phyloP scores from a whole-genome alignment of 1,284 basidiomycete genomes.

The Apiotrichum porosum region DNA sequence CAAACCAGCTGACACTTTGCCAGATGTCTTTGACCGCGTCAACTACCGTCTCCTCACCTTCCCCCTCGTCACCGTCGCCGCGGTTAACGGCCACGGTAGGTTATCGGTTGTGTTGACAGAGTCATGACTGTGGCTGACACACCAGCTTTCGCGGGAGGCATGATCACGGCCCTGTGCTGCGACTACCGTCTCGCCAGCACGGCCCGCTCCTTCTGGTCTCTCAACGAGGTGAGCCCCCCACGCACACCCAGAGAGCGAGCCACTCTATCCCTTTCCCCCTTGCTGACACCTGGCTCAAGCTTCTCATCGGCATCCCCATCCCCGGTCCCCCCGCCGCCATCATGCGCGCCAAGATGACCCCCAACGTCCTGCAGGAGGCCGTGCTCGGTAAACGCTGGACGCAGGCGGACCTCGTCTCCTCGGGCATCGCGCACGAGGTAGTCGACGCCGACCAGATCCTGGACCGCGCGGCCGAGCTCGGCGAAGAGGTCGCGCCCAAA shows the following conservation, averaged over 20 bases:
- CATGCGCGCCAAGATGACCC: constrained; percentile 62
- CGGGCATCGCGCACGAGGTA: constrained; percentile 67
- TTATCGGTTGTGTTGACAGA: not conserved
- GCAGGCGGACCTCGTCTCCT: constrained; percentile 62
- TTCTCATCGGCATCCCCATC: constrained; percentile 74
- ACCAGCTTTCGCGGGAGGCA: constrained; percentile 72
- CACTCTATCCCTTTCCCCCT: too few relatives aligned
- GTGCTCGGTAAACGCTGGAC: constrained; percentile 76
- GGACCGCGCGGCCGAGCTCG: constrained; percentile 48
- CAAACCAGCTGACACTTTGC: not conserved
- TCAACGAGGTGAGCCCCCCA: constrained; percentile 82
- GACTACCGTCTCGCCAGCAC: constrained; percentile 88
- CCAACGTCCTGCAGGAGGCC: constrained; percentile 63
- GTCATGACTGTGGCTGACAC: not conserved
- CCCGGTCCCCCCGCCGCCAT: constrained; percentile 66
- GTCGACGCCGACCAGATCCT: constrained; percentile 57
- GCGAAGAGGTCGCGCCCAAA: constrained; percentile 40
- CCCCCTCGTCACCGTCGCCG: constrained; percentile 63
- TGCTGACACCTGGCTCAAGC: too few relatives aligned
- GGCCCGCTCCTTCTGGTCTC: constrained; percentile 73
- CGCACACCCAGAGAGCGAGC: too few relatives aligned
- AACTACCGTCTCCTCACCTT: constrained; percentile 46
- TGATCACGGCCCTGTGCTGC: constrained; percentile 72
- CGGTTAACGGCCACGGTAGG: constrained; percentile 74
- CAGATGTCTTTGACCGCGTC: constrained; percentile 46